Base-by-base conservation (phyloP, 352 stramenopile genomes). In the Phytopythium chamaehyphon region DNA sequence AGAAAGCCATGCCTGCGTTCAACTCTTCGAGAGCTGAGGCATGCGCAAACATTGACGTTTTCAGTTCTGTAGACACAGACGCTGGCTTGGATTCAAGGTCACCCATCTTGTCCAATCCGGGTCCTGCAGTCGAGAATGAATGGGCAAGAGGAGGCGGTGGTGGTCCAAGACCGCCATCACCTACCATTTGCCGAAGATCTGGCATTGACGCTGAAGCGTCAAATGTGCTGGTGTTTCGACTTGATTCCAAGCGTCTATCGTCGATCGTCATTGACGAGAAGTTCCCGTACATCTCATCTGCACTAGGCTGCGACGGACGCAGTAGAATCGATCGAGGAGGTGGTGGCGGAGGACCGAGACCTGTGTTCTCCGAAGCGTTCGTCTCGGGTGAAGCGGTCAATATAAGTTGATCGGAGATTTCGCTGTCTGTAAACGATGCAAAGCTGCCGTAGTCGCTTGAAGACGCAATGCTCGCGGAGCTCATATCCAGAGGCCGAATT, bases 1-100 rank as follows among this genome's bases (percentile, higher is more conserved):
- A 93, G 53, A 78, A 77, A 23, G 74, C 62, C 82, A 93, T 93
- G 6, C 82, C 82, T 10, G 73, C 61, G 42, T 93, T 87, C 15
- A 90, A 64, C 37, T 90, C 75, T 10, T 86, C 65, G 14, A 93
- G 47, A 3, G 82, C 70, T 3, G 76, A 85, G 12, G 28, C 28
- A 33, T 33, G 28, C 5, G 28, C 28, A 33, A 33, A 33, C 28
- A 33, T 33, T 33, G 28, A 10, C 5, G 5, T 33, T 33, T 9
- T 33, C 5, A 33, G 28, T 33, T 33, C 28, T 33, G 28, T 33
- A 10, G 28, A 33, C 9, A 9, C 28, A 33, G 28, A 33, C 5
- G 5, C 28, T 9, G 28, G 28, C 28, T 33, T 33, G 5, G 28
- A 33, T 33, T 33, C 28, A 33, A 33, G 28, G 28, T 33, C 28